Evolutionary conservation across 2,329 filamentous ascomycete species (phyloP), one percentile per base, ranked within the genome.

Genomic region (Tolypocladium paradoxum): DNA sequence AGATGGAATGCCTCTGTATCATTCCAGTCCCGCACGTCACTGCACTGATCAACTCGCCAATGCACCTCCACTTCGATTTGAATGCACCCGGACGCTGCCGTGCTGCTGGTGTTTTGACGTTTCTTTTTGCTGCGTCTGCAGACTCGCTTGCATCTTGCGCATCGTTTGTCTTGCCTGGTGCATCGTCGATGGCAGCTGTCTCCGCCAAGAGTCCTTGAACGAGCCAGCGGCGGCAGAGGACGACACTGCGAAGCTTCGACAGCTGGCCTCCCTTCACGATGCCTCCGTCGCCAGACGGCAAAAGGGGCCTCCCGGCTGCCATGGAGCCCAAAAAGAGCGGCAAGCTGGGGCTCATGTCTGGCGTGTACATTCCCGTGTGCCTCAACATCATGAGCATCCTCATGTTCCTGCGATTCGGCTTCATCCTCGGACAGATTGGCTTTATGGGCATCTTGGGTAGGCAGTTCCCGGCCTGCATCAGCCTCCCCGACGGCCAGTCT

Each of bases 361-460:
- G 87, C 8, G 87, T 95, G 48, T 95, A 90, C 66, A 87, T 95
- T 18, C 90, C 90, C 1, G 90, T 90, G n/a, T 91, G 85, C 56
- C 75, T 95, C 59, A 95, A 93, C 68, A 90, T 95, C 43, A 73
- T 95, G 59, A 92, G 88, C 61, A 95, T 95, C 68, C 78, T 95
- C 56, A 95, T 95, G 88, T 95, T 95, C 70, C 75, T 95, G 61
- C 82, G 90, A 24, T 95, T 95, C 67, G 89, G 90, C 24, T 84
- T 90, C 61, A 88, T 95, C 54, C 75, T 95, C 24, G 90, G 89
- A 9, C 86, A 92, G 64, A 79, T 86, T 57, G 90, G 90, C 24
- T 74, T 95, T 46, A 58, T 92, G 45, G 90, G 88, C 49, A 93
- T 90, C 68, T 73, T 95, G 65, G 86, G 87, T 88, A 73, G 3